Conservation (phyloP, 1,284 basidiomycete species). For the Moesziomyces aphidis region DNA sequence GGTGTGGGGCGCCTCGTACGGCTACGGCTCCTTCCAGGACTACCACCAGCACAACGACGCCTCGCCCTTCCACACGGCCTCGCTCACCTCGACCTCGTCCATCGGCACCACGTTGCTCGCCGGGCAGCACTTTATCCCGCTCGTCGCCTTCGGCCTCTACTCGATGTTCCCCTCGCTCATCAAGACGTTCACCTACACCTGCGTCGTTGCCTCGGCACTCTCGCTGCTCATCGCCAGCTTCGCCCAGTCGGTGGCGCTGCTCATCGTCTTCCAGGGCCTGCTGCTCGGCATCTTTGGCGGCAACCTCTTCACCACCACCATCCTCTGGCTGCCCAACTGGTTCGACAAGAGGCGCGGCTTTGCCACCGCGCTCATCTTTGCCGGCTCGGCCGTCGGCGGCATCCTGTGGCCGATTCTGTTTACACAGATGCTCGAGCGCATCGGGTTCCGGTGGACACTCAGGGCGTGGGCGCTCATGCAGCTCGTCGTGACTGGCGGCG, state of each 20-base stretch:
- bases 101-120: slow-evolving; percentile 54
- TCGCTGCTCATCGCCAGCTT: slow-evolving; percentile 57
- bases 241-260: slow-evolving; percentile 29
- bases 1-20: slow-evolving; percentile 52
- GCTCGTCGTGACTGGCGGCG: slow-evolving; percentile 36
- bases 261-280: slow-evolving; percentile 55
- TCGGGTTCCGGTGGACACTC: slow-evolving; percentile 58
- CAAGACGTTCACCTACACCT: slow-evolving; percentile 36
- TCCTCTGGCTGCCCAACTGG: slow-evolving; percentile 58
- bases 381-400: slow-evolving; percentile 50
- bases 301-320: slow-evolving; percentile 47
- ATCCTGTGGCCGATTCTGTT: slow-evolving; percentile 57
- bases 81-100: slow-evolving; percentile 41
- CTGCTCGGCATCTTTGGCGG: slow-evolving; percentile 48
- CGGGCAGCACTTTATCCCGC: slow-evolving; percentile 51
- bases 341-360: slow-evolving; percentile 47
- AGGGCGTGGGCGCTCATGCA: slow-evolving; percentile 40
- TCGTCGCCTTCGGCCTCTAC: slow-evolving; percentile 49
- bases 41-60: slow-evolving; percentile 52
- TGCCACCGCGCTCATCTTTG: slow-evolving; percentile 55
- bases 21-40: slow-evolving; percentile 63
- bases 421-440: slow-evolving; percentile 23
- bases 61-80: slow-evolving; percentile 48
- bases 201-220: slow-evolving; percentile 23
- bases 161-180: slow-evolving; percentile 41